Evolutionary conservation across 108 stramenopile species (phyloP).

Genomic region (Pseudonitzschia delicatissima): DNA sequence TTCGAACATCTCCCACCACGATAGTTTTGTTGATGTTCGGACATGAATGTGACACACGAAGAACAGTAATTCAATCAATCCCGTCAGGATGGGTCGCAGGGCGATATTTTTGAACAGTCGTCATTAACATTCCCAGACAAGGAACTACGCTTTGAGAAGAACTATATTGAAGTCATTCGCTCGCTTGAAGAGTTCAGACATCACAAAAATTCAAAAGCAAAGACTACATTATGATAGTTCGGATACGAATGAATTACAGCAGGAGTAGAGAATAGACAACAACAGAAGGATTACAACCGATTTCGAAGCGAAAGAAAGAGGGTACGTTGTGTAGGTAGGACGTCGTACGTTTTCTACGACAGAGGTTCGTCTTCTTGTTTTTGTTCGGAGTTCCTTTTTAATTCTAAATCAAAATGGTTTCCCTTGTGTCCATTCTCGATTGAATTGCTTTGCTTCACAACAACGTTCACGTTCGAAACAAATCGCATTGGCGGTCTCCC

Average conservation of each 20-base stretch:
- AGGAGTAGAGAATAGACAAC: background rate
- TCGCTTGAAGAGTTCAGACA: too few relatives aligned
- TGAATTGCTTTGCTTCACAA: background rate
- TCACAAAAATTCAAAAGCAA: too few relatives aligned
- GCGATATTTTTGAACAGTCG: too few relatives aligned
- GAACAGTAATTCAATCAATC: too few relatives aligned
- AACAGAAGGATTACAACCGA: background rate
- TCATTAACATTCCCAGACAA: too few relatives aligned
- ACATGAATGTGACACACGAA: too few relatives aligned
- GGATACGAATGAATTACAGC: background rate
- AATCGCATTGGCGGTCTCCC: background rate
- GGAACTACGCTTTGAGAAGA: too few relatives aligned
- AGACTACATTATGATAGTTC: constrained; percentile 8
- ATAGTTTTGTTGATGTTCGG: too few relatives aligned
- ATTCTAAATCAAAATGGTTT: background rate
- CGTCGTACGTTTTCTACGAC: constrained; percentile 10
- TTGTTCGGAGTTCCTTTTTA: background rate
- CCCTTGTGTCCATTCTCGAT: background rate
- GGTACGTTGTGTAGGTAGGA: background rate
- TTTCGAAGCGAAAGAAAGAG: background rate
- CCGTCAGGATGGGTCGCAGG: too few relatives aligned
- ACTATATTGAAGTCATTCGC: too few relatives aligned
- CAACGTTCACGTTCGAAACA: background rate
- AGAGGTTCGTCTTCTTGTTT: background rate
- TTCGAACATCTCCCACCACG: too few relatives aligned